phyloP scores from a whole-genome alignment of 805 yeast species.

The Suhomyces emberorum region DNA sequence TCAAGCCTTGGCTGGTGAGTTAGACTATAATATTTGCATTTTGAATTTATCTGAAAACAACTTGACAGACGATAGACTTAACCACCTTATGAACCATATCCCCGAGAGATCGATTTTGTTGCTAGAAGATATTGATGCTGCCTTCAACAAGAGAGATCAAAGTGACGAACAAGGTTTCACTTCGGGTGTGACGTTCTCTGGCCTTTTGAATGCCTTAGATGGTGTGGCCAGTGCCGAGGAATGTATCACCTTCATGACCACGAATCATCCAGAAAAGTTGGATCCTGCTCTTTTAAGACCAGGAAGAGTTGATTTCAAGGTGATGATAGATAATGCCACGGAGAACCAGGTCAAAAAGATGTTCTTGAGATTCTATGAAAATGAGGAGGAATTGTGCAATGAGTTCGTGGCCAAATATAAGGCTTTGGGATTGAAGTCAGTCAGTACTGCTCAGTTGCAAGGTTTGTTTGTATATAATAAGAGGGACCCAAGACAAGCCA shows the following conservation, averaged over 20 bases:
- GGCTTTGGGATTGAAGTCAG: slow-evolving; percentile 43
- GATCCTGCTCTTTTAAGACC: slow-evolving; percentile 95
- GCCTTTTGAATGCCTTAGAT: slow-evolving; percentile 87
- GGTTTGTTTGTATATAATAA: slow-evolving; percentile 94
- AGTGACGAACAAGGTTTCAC: slow-evolving; percentile 71
- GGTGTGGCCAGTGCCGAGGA: slow-evolving; percentile 98
- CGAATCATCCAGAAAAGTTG: slow-evolving; percentile 91
- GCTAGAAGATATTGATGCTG: slow-evolving; percentile 94
- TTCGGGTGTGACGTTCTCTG: slow-evolving; percentile 94
- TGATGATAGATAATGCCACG: slow-evolving; percentile 82
- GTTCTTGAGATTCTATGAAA: slow-evolving; percentile 85
- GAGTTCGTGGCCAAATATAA: slow-evolving; percentile 45
- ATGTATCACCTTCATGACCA: slow-evolving; percentile 95
- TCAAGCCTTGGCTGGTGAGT: slow-evolving; percentile 94
- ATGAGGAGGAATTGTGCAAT: slow-evolving; percentile 52
- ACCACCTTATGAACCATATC: slow-evolving; percentile 93
- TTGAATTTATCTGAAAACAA: slow-evolving; percentile 87
- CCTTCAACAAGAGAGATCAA: slow-evolving; percentile 80
- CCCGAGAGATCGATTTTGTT: slow-evolving; percentile 85
- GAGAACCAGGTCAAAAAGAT: slow-evolving; percentile 72
- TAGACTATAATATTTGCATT: slow-evolving; percentile 93
- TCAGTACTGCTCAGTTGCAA: slow-evolving; percentile 92
- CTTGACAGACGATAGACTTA: slow-evolving; percentile 89
- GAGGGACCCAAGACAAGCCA: slow-evolving; percentile 72
- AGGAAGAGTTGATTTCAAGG: slow-evolving; percentile 87